A percentile compares a stretch with the other conserved stretches of the same genome.
Conservation (phyloP, 169 alveolate species). For the Perkinsus marinus region DNA sequence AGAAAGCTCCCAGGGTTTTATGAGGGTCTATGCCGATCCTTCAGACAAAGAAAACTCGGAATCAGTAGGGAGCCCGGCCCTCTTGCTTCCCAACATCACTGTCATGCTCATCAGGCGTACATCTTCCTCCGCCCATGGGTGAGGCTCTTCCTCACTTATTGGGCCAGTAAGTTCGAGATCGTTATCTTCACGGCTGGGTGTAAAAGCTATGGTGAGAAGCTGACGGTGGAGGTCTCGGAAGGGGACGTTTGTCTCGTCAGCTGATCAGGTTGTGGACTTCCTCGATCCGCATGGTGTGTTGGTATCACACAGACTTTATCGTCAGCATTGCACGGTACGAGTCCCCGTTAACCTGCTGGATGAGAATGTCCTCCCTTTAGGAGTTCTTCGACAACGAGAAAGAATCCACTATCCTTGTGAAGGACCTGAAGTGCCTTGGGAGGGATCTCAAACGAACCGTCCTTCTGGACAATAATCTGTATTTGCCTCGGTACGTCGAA, state of each 20-base stretch:
- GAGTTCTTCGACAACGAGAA: not conserved
- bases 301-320: conserved; percentile 39
- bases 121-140: not conserved
- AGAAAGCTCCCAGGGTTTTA: not conserved
- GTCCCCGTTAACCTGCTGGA: not conserved
- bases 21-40: not conserved
- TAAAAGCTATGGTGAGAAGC: not conserved
- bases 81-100: not conserved
- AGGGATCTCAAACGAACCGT: not conserved
- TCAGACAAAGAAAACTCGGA: not conserved
- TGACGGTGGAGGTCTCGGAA: not conserved
- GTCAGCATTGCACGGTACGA: conserved; percentile 34
- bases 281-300: conserved; percentile 39
- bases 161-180: not conserved
- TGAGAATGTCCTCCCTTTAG: not conserved
- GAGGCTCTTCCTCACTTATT: not conserved
- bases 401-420: not conserved
- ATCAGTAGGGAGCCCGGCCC: not conserved
- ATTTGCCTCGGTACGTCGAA: not conserved
- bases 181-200: not conserved
- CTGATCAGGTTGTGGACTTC: conserved; percentile 47
- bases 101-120: not conserved
- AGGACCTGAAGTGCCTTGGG: not conserved
- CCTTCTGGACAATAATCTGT: not conserved
- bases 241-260: not conserved